These are phyloP conservation scores for Phalaenopsis hybrid DNA, from an alignment of 116 monocot species.

Conservation along the genomic window DNA sequence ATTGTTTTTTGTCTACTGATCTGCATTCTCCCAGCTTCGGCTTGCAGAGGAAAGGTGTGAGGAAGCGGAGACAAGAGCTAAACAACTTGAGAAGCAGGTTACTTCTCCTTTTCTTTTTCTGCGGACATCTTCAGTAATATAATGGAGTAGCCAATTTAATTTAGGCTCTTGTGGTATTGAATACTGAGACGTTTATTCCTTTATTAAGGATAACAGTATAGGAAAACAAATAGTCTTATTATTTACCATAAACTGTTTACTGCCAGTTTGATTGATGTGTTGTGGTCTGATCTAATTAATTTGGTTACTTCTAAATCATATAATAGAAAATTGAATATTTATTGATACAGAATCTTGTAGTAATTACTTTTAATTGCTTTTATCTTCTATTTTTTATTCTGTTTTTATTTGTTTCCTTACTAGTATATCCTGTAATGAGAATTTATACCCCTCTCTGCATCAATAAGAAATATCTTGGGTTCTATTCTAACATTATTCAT, in stretches of 20 bases:
- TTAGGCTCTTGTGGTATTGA: background rate
- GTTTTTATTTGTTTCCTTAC: no score
- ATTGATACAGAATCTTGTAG: no score
- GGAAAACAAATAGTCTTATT: background rate
- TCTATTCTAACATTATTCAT: no score
- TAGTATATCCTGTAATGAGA: no score
- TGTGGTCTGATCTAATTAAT: no score
- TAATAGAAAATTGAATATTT: no score
- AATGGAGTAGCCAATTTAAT: background rate
- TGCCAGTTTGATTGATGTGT: background rate
- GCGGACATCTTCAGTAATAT: background rate
- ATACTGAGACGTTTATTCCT: background rate
- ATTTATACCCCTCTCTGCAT: no score
- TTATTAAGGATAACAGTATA: background rate
- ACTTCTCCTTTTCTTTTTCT: background rate
- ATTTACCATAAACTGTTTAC: background rate
- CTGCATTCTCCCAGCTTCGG: slow-evolving; percentile 32
- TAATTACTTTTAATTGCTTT: no score
- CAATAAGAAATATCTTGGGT: no score
- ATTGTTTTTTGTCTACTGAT: slow-evolving; percentile 1
- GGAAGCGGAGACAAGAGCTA: slow-evolving; percentile 31
- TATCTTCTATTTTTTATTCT: no score
- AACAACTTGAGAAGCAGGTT: slow-evolving; percentile 49
- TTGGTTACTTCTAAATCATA: no score
- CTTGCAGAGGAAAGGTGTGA: slow-evolving; percentile 48